Evolutionary conservation across 176 grass and related monocot species (phyloP).

Genomic region (Themeda triandra): DNA sequence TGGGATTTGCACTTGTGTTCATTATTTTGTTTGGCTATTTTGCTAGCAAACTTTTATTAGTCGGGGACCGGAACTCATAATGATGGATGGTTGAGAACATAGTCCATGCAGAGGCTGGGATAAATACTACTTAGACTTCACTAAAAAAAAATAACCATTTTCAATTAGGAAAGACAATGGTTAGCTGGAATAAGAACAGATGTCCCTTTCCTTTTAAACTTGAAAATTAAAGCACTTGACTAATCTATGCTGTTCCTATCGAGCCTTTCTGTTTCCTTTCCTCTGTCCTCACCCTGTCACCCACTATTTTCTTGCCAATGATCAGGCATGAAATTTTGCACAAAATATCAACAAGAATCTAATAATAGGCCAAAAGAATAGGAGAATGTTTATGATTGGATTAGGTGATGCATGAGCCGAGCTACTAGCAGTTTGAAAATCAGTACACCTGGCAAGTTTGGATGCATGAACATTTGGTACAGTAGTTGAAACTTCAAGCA

Average conservation of each 20-base stretch:
- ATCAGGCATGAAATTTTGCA: slow-evolving; percentile 27
- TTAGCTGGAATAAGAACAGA: slow-evolving; percentile 19
- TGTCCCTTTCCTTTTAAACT: slow-evolving; percentile 18
- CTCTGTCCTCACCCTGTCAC: not conserved
- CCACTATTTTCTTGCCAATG: slow-evolving; percentile 40
- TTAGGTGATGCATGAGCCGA: slow-evolving; percentile 20
- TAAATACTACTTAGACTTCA: not conserved
- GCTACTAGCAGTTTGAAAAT: not conserved
- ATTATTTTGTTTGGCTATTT: not conserved
- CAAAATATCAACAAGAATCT: not conserved
- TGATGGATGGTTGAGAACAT: not conserved
- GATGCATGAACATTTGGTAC: slow-evolving; percentile 1
- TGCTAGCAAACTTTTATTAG: not conserved
- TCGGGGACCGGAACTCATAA: not conserved
- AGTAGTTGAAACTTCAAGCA: slow-evolving; percentile 19
- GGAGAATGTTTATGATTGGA: slow-evolving; percentile 33
- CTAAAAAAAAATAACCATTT: not conserved
- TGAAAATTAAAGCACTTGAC: slow-evolving; percentile 11
- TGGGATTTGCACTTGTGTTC: not conserved
- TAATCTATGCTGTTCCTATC: slow-evolving; percentile 32
- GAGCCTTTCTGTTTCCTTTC: slow-evolving; percentile 9
- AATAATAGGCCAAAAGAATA: not conserved
- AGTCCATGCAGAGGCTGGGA: not conserved
- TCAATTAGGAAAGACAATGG: not conserved
- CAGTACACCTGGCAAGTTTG: not conserved